Evolutionary conservation across 192 early-diverging fungal genomes (phyloP), one percentile per base, ranked within the genome.

Genomic region (Gonapodya sp.): DNA sequence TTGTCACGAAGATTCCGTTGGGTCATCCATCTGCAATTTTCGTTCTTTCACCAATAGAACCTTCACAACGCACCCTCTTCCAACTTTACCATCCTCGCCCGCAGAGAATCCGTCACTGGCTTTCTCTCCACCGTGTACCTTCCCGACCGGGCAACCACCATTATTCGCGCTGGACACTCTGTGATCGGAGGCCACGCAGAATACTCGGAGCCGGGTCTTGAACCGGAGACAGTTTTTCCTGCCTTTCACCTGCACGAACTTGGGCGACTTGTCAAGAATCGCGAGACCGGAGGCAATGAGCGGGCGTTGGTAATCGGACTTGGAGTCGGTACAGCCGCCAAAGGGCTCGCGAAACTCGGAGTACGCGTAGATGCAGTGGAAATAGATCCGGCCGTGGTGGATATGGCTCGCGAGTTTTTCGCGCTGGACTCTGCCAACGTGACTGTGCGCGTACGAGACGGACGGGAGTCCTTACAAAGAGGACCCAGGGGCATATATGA

Each of bases 81-180:
- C 35, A 77, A 80, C 37, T 85, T 80, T 78, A 84, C 73, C 2
- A 89, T 94, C 78, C 83, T 95, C 35, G 91, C 85, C 35, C 89
- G 93, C 37, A 88, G 85, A n/a, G 94, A 97, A 83, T 94, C 94
- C 2, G 81, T 88, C 37, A 96, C 94, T 0, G 96, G 96, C 1
- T 95, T 92, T 92, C 85, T 97, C 33, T 89, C 89, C 31, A 91
- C 94, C 1, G 86, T 92, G 24, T 84, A 93, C 24, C 88, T 90
- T 73, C 81, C 84, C 18, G 87, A 86, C 36, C 84, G 87, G 35
- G 80, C 85, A 31, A 79, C 87, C 72, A 86, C 92, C 79, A 73
- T 96, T 33, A 86, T 97, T 86, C 93, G 95, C 81, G 92, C 91
- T 82, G 95, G 96, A 33, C 94, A 97, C 82, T 95, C 95, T 35